A percentile compares a stretch with the other conserved stretches of the same genome.
Conservation (phyloP, 2,329 filamentous ascomycete species). For the Paraphaeosphaeria sporulosa region DNA sequence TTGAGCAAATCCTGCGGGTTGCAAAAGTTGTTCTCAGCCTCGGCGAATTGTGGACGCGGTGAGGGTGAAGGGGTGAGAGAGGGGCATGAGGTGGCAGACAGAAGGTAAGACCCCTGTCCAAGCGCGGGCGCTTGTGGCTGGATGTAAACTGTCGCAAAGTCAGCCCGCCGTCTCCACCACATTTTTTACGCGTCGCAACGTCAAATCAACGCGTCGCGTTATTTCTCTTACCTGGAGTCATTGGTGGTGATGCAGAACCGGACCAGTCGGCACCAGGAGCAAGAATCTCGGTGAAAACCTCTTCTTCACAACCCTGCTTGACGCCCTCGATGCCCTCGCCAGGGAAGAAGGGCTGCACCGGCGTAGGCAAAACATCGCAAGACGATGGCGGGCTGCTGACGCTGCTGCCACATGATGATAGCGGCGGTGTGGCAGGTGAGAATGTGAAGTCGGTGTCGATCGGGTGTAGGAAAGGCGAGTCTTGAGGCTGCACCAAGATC, state of each 20-base stretch:
- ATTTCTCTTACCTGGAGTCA: slow-evolving; percentile 81
- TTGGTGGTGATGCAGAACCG: slow-evolving; percentile 77
- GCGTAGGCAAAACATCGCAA: slow-evolving; percentile 81
- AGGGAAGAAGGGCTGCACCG: slow-evolving; percentile 77
- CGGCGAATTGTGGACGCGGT: slow-evolving; percentile 71
- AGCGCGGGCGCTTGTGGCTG: slow-evolving; percentile 73
- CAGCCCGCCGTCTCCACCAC: slow-evolving; percentile 23
- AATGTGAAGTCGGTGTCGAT: slow-evolving; percentile 81
- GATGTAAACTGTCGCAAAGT: slow-evolving; percentile 64
- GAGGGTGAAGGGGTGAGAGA: slow-evolving; percentile 88
- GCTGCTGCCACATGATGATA: slow-evolving; percentile 84
- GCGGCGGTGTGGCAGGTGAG: slow-evolving; percentile 84
- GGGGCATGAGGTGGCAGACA: slow-evolving; percentile 77
- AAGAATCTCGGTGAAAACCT: slow-evolving; percentile 75
- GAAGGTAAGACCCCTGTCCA: slow-evolving; percentile 71
- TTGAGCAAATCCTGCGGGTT: slow-evolving; percentile 85
- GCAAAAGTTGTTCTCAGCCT: slow-evolving; percentile 83
- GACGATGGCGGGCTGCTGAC: slow-evolving; percentile 82
- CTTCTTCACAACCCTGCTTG: slow-evolving; percentile 70
- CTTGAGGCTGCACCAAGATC: slow-evolving; percentile 70
- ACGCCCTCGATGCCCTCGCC: slow-evolving; percentile 50
- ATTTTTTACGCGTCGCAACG: neutral
- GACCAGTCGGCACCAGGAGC: slow-evolving; percentile 77
- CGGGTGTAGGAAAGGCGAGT: slow-evolving; percentile 62
- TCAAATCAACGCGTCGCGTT: neutral